Evolutionary conservation across 495 filamentous ascomycete species (phyloP), one percentile per base, ranked within the genome.

Genomic region (Apodospora peruviana): DNA sequence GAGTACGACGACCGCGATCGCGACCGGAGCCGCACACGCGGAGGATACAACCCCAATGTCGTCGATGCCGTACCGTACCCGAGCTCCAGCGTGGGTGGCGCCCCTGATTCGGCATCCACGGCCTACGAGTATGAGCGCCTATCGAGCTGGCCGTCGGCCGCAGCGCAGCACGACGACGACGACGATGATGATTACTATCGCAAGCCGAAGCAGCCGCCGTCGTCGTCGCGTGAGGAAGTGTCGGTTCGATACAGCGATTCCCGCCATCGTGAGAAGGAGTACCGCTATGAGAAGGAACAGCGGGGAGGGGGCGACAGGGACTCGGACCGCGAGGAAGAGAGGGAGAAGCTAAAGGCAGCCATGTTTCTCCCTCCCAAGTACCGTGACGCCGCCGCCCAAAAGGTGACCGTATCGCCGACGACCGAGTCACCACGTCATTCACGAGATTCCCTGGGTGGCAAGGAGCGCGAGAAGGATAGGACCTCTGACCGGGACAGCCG

Each of bases 21-120:
- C 43, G 70, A 74, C 50, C 70, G 70, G 11, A 73, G 64, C 51
- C 62, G 68, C 39, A 64, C 61, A 17, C 71, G 74, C 27, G 14
- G 7, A 7, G 7, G 27, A 14, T 7, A 7, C 7, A 32, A 32
- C 18, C 41, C 51, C 9, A 60, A 69, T 20, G 48, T 75, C 12
- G 55, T 72, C 11, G 72, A 73, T 23, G 72, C 73, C 19, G 73
- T 75, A 35, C 71, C 72, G 14, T 78, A 79, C 45, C 69, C 70
- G 17, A 72, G 71, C 37, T 57, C 63, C 4, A 58, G 60, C 10
- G 58, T 57, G n/a, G 61, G 64, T 35, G 58, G 60, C 14, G 63
- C 58, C 36, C 66, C 59, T 23, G 67, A 69, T 39, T 59, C 43
- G 44, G 60, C 48, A 20, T 54, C 57, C 7, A 46, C 47, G 5